Percentiles rank a stretch among this genome's conserved stretches.
Evolutionary conservation across 306 rosid species (phyloP).

Genomic region (Quercus engelmannii): DNA sequence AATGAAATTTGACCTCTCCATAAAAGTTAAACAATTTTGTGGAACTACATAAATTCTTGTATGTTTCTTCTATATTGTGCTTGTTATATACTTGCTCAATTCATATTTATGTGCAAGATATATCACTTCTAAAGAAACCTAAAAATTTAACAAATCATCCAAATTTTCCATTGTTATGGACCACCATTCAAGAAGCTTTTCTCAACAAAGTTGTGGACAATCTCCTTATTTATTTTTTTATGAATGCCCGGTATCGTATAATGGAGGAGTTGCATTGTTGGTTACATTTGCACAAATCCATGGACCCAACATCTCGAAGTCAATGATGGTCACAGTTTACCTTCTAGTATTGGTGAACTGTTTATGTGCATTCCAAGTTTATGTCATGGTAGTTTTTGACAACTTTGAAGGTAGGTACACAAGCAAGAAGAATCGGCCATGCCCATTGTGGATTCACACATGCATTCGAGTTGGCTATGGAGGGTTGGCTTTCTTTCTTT

Average conservation of each 20-base stretch:
- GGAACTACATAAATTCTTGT: too few relatives aligned
- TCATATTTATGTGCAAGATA: too few relatives aligned
- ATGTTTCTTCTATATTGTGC: too few relatives aligned
- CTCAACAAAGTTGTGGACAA: too few relatives aligned
- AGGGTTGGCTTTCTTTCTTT: constrained; percentile 35
- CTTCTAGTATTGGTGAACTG: constrained; percentile 35
- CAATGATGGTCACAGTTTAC: constrained; percentile 40
- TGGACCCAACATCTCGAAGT: constrained; percentile 28
- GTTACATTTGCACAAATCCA: constrained; percentile 35
- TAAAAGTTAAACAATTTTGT: too few relatives aligned
- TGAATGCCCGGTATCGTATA: constrained; percentile 28
- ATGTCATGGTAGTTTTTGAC: constrained; percentile 58
- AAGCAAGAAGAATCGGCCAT: constrained; percentile 34
- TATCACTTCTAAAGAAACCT: too few relatives aligned
- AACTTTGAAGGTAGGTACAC: constrained; percentile 49
- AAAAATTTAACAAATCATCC: too few relatives aligned
- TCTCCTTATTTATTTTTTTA: too few relatives aligned
- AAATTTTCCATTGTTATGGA: too few relatives aligned
- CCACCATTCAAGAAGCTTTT: too few relatives aligned
- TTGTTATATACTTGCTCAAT: too few relatives aligned
- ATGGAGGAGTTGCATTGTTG: constrained; percentile 28
- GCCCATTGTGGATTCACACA: constrained; percentile 29
- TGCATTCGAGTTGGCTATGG: constrained; percentile 44
- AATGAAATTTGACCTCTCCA: too few relatives aligned
- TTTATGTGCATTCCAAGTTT: constrained; percentile 54